A percentile compares a stretch with the other conserved stretches of the same genome.
Evolutionary conservation across 163 green algal genomes (phyloP).

Genomic region (Scenedesmus sp.): DNA sequence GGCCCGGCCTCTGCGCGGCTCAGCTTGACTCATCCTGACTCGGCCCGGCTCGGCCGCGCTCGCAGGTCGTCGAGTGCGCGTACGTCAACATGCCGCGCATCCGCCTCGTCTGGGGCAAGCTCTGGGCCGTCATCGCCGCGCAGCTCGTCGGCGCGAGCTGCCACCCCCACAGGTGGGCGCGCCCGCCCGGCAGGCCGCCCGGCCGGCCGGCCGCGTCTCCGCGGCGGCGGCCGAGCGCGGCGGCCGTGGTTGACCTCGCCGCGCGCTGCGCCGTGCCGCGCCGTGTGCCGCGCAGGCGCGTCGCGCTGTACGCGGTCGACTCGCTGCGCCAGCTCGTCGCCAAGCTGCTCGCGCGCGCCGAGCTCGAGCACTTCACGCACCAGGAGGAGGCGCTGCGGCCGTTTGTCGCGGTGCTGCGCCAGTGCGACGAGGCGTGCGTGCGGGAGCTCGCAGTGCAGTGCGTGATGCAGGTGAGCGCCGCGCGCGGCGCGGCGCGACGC

Average conservation of each 20-base stretch:
- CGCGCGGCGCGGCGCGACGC: background rate
- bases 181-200: too few species aligned
- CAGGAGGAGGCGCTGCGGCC: conserved; percentile 91
- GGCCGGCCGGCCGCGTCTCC: too few species aligned
- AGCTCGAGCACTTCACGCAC: conserved; percentile 81
- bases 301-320: conserved; percentile 83
- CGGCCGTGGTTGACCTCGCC: too few species aligned
- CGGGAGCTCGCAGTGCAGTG: conserved; percentile 87
- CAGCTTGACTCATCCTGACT: too few species aligned
- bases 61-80: conserved; percentile 50
- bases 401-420: conserved; percentile 91
- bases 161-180: conserved; percentile 60
- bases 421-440: conserved; percentile 79
- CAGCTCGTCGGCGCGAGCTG: conserved; percentile 94
- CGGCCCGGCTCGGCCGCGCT: too few species aligned
- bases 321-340: conserved; percentile 73
- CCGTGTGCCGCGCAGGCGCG: conserved; percentile 48
- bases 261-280: too few species aligned
- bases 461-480: conserved; percentile 50
- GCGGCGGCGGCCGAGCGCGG: too few species aligned
- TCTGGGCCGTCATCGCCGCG: conserved; percentile 89
- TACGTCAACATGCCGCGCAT: conserved; percentile 91
- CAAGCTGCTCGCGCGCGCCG: conserved; percentile 84
- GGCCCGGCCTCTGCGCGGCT: too few species aligned
- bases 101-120: conserved; percentile 90